These are phyloP conservation scores for Coleophoma crateriformis DNA, from an alignment of 2,329 filamentous ascomycete species.

Conservation along the genomic window DNA sequence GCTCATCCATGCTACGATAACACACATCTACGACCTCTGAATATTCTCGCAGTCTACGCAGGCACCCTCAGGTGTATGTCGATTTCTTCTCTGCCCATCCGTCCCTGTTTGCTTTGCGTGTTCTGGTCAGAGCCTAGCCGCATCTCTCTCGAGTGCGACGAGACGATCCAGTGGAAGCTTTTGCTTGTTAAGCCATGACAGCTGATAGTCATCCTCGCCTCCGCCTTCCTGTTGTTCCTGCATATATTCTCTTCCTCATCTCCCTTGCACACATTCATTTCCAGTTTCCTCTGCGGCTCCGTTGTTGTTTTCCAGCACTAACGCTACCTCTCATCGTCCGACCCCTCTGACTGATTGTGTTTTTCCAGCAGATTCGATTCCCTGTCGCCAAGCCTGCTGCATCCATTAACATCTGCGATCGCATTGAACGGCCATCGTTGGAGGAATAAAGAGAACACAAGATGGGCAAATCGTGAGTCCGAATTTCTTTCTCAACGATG, in stretches of 20 bases:
- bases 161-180: not conserved
- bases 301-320: not conserved
- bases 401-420: not conserved
- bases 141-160: not conserved
- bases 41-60: no score
- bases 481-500: conserved; percentile 5
- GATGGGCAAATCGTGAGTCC: conserved; percentile 52
- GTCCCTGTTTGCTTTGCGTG: not conserved
- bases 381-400: not conserved
- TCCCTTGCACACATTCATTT: no score
- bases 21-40: not conserved
- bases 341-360: not conserved
- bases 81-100: not conserved
- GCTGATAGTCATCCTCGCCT: not conserved
- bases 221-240: not conserved
- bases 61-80: not conserved
- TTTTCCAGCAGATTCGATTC: not conserved
- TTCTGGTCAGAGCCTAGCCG: not conserved
- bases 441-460: conserved; percentile 8
- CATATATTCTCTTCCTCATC: no score
- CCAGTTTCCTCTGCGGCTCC: not conserved
- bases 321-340: not conserved
- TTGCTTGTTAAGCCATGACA: not conserved
- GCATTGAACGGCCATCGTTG: conserved; percentile 5
- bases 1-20: not conserved